phyloP scores from a whole-genome alignment of 345 rosid genomes.

The Kandelia obovata region DNA sequence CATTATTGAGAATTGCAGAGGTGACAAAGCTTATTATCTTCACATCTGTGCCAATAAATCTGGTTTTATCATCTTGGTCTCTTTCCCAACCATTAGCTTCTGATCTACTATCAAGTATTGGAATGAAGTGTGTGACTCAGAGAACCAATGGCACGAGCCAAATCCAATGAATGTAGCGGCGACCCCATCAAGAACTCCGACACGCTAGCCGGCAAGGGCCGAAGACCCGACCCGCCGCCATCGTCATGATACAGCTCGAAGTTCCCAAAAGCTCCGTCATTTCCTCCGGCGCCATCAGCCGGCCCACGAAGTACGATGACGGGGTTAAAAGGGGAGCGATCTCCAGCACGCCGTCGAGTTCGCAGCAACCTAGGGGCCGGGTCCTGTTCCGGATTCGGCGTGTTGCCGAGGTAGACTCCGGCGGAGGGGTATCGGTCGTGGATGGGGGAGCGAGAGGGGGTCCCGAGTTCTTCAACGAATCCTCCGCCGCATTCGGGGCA shows the following conservation, averaged over 20 bases:
- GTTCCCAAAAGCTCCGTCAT: constrained; percentile 25
- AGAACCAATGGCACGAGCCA: constrained; percentile 2
- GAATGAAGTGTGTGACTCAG: neutral
- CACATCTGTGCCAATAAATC: neutral
- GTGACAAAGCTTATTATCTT: neutral
- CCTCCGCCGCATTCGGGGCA: constrained; percentile 57
- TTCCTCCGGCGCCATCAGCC: constrained; percentile 24
- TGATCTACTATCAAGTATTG: constrained; percentile 2
- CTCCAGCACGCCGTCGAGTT: constrained; percentile 42
- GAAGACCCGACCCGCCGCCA: constrained; percentile 53
- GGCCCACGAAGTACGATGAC: constrained; percentile 56
- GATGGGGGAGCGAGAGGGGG: constrained; percentile 29
- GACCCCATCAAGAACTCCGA: constrained; percentile 69
- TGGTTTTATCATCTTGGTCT: neutral
- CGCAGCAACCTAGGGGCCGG: constrained; percentile 32
- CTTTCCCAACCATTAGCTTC: constrained; percentile 9
- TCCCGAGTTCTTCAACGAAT: constrained; percentile 45
- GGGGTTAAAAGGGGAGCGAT: constrained; percentile 64
- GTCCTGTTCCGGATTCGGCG: constrained; percentile 17
- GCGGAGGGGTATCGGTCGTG: constrained; percentile 28
- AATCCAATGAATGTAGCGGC: neutral
- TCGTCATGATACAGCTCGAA: constrained; percentile 64
- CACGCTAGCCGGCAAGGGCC: constrained; percentile 59
- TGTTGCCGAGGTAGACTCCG: constrained; percentile 20
- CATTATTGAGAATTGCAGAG: too few species aligned